A percentile compares a stretch with the other conserved stretches of the same genome.
Evolutionary conservation across 2,329 filamentous ascomycete species (phyloP).

Genomic region (Cadophora luteo-olivacea): DNA sequence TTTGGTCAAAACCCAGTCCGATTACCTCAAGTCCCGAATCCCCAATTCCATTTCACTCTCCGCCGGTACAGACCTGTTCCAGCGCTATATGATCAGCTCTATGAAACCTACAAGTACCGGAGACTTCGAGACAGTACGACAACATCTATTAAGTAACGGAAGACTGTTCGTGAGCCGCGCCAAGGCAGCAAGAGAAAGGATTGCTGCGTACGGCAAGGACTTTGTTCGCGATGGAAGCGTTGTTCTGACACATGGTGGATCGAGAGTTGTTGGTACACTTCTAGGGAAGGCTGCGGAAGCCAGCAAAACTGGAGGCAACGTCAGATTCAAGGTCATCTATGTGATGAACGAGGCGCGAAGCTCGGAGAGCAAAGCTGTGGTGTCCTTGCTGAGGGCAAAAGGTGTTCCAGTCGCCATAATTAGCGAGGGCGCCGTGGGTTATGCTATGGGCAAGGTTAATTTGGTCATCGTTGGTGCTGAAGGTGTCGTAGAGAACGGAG

Average conservation of each 20-base stretch:
- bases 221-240: slow-evolving; percentile 81
- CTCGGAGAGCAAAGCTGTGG: slow-evolving; percentile 72
- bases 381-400: slow-evolving; percentile 71
- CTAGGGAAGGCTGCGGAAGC: slow-evolving; percentile 76
- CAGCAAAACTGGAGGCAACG: slow-evolving; percentile 56
- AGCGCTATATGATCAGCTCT: slow-evolving; percentile 86
- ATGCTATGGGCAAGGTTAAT: slow-evolving; percentile 78
- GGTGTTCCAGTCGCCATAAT: slow-evolving; percentile 87
- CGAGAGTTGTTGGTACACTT: slow-evolving; percentile 80
- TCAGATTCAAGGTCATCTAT: slow-evolving; percentile 85
- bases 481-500: slow-evolving; percentile 92
- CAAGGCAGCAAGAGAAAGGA: slow-evolving; percentile 82
- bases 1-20: slow-evolving; percentile 76
- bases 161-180: slow-evolving; percentile 86
- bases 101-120: slow-evolving; percentile 57
- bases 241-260: slow-evolving; percentile 91
- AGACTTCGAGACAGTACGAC: slow-evolving; percentile 82
- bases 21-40: slow-evolving; percentile 77
- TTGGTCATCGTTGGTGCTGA: slow-evolving; percentile 74
- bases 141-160: slow-evolving; percentile 85
- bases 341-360: slow-evolving; percentile 63
- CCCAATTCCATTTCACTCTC: slow-evolving; percentile 90
- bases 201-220: slow-evolving; percentile 78
- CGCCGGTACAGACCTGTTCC: slow-evolving; percentile 94
- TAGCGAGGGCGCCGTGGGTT: slow-evolving; percentile 76